Conservation (phyloP, 768 basidiomycete genomes). For the Phaeotremella fagi region DNA sequence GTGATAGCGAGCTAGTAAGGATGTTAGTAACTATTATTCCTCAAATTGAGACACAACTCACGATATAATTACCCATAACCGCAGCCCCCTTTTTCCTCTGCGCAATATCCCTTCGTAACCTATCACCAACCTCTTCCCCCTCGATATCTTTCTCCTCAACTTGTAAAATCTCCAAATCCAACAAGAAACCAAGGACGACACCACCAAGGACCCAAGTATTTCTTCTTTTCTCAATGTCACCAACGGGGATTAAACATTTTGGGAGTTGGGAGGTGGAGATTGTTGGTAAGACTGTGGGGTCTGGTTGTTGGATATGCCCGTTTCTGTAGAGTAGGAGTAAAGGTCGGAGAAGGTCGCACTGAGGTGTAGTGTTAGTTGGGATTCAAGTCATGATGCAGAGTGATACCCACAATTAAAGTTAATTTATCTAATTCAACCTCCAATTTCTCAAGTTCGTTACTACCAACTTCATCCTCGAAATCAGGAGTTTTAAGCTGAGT, state of each 20-base stretch:
- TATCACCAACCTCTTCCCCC: not conserved
- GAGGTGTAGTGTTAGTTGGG: not conserved
- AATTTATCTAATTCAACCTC: constrained; percentile 8
- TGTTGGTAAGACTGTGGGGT: constrained; percentile 35
- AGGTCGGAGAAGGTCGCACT: constrained; percentile 35
- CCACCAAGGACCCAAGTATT: constrained; percentile 32
- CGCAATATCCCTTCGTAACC: not conserved
- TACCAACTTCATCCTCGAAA: not conserved
- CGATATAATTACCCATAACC: constrained; percentile 35
- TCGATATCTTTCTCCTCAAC: not conserved
- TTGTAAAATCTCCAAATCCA: constrained; percentile 3
- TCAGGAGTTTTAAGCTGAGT: constrained; percentile 11
- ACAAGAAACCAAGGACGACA: constrained; percentile 13
- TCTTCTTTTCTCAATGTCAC: constrained; percentile 26
- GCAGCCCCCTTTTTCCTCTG: constrained; percentile 11
- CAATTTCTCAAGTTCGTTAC: not conserved
- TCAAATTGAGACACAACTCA: constrained; percentile 11
- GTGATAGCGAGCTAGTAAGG: constrained; percentile 27
- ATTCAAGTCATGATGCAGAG: not conserved
- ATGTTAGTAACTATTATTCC: not conserved
- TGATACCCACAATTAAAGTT: constrained; percentile 26
- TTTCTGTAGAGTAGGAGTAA: constrained; percentile 29
- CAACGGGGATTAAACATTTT: constrained; percentile 11
- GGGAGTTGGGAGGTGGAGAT: constrained; percentile 27
- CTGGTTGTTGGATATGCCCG: constrained; percentile 35